phyloP scores from a whole-genome alignment of 495 filamentous ascomycete species.

The Endocarpon pusillum region DNA sequence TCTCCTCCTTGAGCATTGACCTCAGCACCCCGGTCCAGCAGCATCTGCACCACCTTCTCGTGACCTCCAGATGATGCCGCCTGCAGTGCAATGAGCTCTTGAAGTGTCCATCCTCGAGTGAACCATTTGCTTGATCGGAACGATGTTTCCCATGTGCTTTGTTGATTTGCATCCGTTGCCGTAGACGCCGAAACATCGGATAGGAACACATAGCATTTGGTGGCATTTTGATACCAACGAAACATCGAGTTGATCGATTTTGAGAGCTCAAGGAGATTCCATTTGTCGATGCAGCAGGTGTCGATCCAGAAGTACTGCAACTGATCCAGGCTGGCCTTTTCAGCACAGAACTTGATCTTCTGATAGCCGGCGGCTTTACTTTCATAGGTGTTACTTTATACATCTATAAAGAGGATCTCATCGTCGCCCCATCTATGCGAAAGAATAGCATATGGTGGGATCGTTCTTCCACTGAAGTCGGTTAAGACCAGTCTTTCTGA shows the following conservation, averaged over 20 bases:
- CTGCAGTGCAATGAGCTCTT: no score
- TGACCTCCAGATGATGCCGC: no score
- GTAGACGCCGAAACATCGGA: slow-evolving; percentile 7
- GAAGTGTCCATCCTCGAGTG: no score
- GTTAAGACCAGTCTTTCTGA: no score
- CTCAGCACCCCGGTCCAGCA: no score
- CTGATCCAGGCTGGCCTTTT: slow-evolving; percentile 11
- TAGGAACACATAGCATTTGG: slow-evolving; percentile 16
- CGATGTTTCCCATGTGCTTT: no score
- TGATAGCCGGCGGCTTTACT: background rate
- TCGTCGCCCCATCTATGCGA: slow-evolving; percentile 15
- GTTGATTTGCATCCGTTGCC: no score
- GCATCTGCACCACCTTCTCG: no score
- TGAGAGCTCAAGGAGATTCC: slow-evolving; percentile 19
- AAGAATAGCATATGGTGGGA: slow-evolving; percentile 14
- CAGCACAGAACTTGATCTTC: slow-evolving; percentile 10
- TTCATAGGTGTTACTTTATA: background rate
- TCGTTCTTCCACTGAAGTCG: no score
- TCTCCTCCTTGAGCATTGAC: no score
- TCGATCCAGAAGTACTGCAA: slow-evolving; percentile 20
- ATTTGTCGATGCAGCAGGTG: slow-evolving; percentile 25
- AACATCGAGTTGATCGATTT: slow-evolving; percentile 20
- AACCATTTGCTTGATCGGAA: no score
- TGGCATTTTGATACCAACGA: slow-evolving; percentile 14
- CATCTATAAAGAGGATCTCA: slow-evolving; percentile 8